phyloP scores from a whole-genome alignment of 176 grass and related monocot genomes.

The Stipa capillata region DNA sequence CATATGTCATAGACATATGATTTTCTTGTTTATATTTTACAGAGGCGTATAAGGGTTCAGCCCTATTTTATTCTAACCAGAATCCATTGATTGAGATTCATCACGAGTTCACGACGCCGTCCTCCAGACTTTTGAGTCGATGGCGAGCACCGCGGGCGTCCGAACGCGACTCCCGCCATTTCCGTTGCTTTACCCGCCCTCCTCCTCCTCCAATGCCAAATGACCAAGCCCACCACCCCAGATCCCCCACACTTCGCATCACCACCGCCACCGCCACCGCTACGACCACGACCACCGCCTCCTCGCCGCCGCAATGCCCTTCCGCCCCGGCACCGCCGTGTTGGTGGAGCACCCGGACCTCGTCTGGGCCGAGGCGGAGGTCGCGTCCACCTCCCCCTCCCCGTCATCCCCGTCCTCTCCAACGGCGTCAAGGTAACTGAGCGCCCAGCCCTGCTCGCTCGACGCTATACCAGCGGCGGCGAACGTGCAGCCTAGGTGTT shows the following conservation, averaged over 20 bases:
- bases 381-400: constrained; percentile 19
- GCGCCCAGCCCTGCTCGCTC: background rate
- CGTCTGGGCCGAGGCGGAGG: constrained; percentile 58
- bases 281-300: background rate
- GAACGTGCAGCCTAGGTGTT: background rate
- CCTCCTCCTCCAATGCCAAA: background rate
- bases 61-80: no score
- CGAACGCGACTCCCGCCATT: background rate
- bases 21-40: no score
- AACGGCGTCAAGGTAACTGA: constrained; percentile 34
- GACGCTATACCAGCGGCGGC: no score
- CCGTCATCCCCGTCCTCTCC: constrained; percentile 10
- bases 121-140: no score
- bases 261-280: constrained; percentile 4
- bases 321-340: constrained; percentile 41
- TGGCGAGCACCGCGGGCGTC: constrained; percentile 6
- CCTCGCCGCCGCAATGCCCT: background rate
- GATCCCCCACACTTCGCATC: background rate
- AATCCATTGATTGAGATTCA: no score
- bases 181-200: background rate
- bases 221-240: background rate
- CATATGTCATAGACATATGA: no score
- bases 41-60: no score
- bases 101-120: no score
- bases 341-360: constrained; percentile 58